Evolutionary conservation across 306 rosid species (phyloP).

Genomic region (Ziziphus jujuba): DNA sequence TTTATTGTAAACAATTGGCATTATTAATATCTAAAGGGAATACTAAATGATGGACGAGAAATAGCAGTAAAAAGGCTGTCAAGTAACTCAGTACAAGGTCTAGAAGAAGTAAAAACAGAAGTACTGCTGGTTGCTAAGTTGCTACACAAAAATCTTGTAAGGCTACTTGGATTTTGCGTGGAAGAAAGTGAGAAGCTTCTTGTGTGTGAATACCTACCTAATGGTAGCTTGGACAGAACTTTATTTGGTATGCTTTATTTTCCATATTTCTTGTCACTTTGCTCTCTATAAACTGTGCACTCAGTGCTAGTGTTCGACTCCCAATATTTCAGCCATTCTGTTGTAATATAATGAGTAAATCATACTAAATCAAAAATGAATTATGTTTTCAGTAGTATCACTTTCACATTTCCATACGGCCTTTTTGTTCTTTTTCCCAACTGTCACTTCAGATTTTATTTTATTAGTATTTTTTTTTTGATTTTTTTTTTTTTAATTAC

Average conservation of each 20-base stretch:
- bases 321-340: neutral
- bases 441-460: too few species aligned
- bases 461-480: too few species aligned
- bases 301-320: too few species aligned
- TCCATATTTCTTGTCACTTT: neutral
- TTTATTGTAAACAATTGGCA: too few species aligned
- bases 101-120: too few species aligned
- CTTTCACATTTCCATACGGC: too few species aligned
- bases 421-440: too few species aligned
- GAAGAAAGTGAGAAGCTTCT: conserved; percentile 38
- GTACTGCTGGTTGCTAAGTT: conserved; percentile 3
- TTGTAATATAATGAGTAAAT: neutral
- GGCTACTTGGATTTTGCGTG: neutral
- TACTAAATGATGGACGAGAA: too few species aligned
- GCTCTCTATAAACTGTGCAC: too few species aligned
- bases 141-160: conserved; percentile 28
- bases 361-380: neutral
- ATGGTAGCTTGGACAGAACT: conserved; percentile 3
- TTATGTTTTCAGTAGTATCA: neutral
- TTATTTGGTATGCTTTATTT: conserved; percentile 21
- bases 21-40: too few species aligned
- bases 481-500: too few species aligned
- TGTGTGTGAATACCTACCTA: conserved; percentile 22
- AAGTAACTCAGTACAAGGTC: conserved; percentile 7
- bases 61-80: conserved; percentile 32